A percentile compares a stretch with the other conserved stretches of the same genome.
These are phyloP conservation scores for Peterozyma toletana DNA, from an alignment of 805 yeast species.

Conservation along the genomic window DNA sequence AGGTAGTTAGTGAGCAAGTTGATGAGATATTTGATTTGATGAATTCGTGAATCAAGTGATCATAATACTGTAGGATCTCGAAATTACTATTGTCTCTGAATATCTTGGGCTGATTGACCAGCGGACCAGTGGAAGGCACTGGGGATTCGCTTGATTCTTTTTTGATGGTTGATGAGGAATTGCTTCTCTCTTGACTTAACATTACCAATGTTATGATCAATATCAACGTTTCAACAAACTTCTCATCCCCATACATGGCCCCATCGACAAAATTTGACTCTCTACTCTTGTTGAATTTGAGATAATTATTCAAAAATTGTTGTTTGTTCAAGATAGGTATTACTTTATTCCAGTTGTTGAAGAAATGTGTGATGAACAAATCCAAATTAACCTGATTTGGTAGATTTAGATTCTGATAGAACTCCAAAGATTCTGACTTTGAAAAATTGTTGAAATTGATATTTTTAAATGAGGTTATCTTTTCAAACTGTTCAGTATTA, in stretches of 20 bases:
- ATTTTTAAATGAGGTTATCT: constrained; percentile 22
- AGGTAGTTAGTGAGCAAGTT: constrained; percentile 56
- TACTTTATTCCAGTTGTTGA: constrained; percentile 70
- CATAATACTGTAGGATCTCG: constrained; percentile 42
- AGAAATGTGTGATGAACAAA: constrained; percentile 57
- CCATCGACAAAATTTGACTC: constrained; percentile 36
- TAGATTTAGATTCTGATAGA: constrained; percentile 34
- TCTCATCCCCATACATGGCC: constrained; percentile 36
- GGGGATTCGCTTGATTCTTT: not conserved
- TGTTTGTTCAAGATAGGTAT: constrained; percentile 66
- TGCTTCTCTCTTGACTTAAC: constrained; percentile 27
- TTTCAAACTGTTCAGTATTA: constrained; percentile 20
- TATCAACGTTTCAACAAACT: constrained; percentile 47
- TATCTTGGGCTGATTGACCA: constrained; percentile 8
- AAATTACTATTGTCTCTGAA: constrained; percentile 13
- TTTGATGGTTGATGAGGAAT: constrained; percentile 1
- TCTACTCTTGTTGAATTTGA: constrained; percentile 34
- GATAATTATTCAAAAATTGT: constrained; percentile 58
- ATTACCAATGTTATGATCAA: constrained; percentile 45
- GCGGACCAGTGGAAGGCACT: not conserved
- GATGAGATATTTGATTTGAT: constrained; percentile 54
- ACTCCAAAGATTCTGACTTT: constrained; percentile 33
- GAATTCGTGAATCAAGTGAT: constrained; percentile 54
- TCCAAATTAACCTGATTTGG: constrained; percentile 59
- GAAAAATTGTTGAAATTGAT: constrained; percentile 30